Conservation (phyloP, 2,329 filamentous ascomycete genomes). For the Fusarium graminum region DNA sequence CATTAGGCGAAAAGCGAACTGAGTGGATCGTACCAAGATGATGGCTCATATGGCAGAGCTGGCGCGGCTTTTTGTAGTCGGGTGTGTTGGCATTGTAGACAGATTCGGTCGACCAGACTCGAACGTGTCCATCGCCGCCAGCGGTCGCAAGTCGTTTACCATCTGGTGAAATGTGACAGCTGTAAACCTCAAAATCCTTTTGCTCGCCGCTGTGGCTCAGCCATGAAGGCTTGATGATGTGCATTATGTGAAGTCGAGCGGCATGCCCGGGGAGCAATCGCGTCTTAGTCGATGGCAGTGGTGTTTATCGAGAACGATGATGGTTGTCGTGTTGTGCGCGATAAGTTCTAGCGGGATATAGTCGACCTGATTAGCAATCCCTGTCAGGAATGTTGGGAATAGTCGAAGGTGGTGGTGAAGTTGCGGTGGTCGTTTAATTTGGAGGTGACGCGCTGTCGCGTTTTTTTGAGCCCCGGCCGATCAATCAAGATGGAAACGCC, state of each 20-base stretch:
- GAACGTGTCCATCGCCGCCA: conserved; percentile 96
- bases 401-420: conserved; percentile 24
- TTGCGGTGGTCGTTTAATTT: conserved; percentile 31
- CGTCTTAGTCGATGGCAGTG: conserved; percentile 14
- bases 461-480: conserved; percentile 21
- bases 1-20: conserved; percentile 95
- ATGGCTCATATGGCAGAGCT: conserved; percentile 98
- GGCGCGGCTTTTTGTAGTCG: conserved; percentile 81
- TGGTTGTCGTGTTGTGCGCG: neutral
- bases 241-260: conserved; percentile 65
- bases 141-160: conserved; percentile 92
- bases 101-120: conserved; percentile 97
- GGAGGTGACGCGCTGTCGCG: conserved; percentile 43
- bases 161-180: conserved; percentile 96
- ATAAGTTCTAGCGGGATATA: conserved; percentile 19
- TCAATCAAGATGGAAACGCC: too few species aligned
- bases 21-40: conserved; percentile 98
- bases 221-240: conserved; percentile 95
- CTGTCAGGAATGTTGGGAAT: conserved; percentile 8
- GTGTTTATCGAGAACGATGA: neutral
- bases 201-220: conserved; percentile 96
- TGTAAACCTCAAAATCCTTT: conserved; percentile 98
- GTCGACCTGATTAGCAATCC: neutral
- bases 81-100: conserved; percentile 84
- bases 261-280: conserved; percentile 41